Evolutionary conservation across 1,139 yeast genomes (phyloP).

Genomic region (Kurtzmaniella quercitrusa): DNA sequence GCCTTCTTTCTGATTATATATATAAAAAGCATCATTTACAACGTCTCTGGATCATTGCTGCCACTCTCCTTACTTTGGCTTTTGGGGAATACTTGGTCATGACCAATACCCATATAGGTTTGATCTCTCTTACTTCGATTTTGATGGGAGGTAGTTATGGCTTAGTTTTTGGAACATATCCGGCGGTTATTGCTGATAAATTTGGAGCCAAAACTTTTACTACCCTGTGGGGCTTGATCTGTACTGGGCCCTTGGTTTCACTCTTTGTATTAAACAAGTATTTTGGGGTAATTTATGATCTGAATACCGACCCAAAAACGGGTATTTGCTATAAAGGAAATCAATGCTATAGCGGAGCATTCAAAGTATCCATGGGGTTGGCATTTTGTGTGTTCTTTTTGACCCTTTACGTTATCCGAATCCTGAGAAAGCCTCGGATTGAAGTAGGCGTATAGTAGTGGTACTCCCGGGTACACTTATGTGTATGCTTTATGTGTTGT

Average conservation of each 20-base stretch:
- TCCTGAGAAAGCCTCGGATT: constrained; percentile 17
- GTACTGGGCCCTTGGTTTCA: constrained; percentile 38
- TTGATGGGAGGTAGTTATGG: constrained; percentile 40
- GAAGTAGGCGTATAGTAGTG: background rate
- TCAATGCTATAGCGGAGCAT: constrained; percentile 34
- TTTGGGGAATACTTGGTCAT: constrained; percentile 27
- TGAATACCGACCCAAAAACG: constrained; percentile 24
- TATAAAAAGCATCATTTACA: constrained; percentile 30
- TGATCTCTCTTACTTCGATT: constrained; percentile 29
- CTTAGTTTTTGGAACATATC: constrained; percentile 39
- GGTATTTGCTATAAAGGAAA: constrained; percentile 36
- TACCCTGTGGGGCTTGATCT: constrained; percentile 44
- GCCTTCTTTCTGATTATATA: constrained; percentile 35
- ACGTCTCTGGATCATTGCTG: constrained; percentile 36
- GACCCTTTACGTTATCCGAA: constrained; percentile 20
- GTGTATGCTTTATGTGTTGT: too few relatives aligned
- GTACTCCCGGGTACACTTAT: too few relatives aligned
- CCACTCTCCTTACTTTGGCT: constrained; percentile 24
- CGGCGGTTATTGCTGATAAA: constrained; percentile 43
- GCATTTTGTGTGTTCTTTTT: constrained; percentile 21
- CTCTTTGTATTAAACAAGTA: constrained; percentile 34
- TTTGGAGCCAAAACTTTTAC: constrained; percentile 41
- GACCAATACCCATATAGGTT: constrained; percentile 23
- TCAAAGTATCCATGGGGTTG: constrained; percentile 24
- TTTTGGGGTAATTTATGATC: constrained; percentile 38